Evolutionary conservation across 768 basidiomycete species (phyloP).

Genomic region (Sporobolomyces phaffii): DNA sequence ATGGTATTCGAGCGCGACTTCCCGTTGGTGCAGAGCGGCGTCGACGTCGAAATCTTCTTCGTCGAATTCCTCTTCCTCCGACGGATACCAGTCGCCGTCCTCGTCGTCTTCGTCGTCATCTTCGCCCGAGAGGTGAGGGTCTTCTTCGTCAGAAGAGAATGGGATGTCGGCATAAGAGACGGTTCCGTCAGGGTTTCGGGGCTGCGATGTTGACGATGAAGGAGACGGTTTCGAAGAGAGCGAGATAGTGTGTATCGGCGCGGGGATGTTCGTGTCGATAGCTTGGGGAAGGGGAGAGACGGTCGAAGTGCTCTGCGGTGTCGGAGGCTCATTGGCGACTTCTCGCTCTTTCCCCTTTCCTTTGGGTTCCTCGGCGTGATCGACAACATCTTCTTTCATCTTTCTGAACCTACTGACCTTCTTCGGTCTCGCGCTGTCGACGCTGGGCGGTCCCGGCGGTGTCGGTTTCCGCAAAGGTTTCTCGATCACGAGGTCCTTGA

Average conservation of each 20-base stretch:
- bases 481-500: constrained; percentile 34
- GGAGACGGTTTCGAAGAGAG: constrained; percentile 16
- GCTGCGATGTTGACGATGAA: constrained; percentile 1
- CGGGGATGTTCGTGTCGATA: neutral
- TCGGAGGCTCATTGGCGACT: too few species aligned
- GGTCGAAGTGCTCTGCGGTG: neutral
- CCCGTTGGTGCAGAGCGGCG: constrained; percentile 27
- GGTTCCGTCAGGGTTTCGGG: constrained; percentile 1
- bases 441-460: neutral
- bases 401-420: constrained; percentile 8
- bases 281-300: neutral
- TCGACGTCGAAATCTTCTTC: constrained; percentile 37
- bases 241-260: constrained; percentile 34
- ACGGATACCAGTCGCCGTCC: constrained; percentile 8
- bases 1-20: constrained; percentile 38
- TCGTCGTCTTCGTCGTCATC: constrained; percentile 2
- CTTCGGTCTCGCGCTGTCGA: neutral
- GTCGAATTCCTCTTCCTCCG: constrained; percentile 16
- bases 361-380: neutral
- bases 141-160: constrained; percentile 15
- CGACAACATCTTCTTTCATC: constrained; percentile 12
- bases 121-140: neutral
- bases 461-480: constrained; percentile 13
- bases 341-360: constrained; percentile 14
- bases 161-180: constrained; percentile 24